Evolutionary conservation across 345 rosid species (phyloP), one percentile per base, ranked within the genome.

Genomic region (Rhizophora mangle): DNA sequence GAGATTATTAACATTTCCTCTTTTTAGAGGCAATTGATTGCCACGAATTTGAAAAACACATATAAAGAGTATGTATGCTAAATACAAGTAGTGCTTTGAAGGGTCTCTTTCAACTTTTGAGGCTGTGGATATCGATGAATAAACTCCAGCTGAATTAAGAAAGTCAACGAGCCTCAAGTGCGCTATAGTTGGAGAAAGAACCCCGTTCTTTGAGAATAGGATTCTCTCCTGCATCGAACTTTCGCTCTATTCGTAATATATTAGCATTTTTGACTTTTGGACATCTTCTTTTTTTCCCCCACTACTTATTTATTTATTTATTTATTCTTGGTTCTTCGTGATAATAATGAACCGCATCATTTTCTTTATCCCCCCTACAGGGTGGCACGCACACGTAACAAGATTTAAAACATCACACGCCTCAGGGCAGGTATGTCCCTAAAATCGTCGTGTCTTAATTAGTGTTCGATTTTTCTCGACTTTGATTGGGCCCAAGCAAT

Each of bases 121-220:
- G 65, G 47, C 15, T 22, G 59, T 69, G 80, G 87, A 85, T 85
- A 85, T 71, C 72, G 67, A 75, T 81, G 85, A 84, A 85, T 83
- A 81, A 79, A 76, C 62, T 43, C 26, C 27, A 24, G 52, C 57
- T 70, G 29, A 56, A 21, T 62, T 47, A 60, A 64, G 6, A 71
- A 76, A 81, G 90, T 89, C 92, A 85, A 81, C 60, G 60, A 56
- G 21, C 52, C 16, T 24, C 22, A 2, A 39, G 30, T 5, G 19
- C 80, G 68, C 60, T 19, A 61, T 69, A 36, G 86, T 76, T 86
- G 81, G 68, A 67, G 72, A 69, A 78, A 69, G 92, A 83, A 89
- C 80, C 89, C 69, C 58, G 81, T 87, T 89, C 92, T 72, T 60
- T 46, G 30, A 74, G 92, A 79, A 87, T 76, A 72, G 51, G 83